These are phyloP conservation scores for Penicillium silybi DNA, from an alignment of 495 filamentous ascomycete species.

Conservation along the genomic window DNA sequence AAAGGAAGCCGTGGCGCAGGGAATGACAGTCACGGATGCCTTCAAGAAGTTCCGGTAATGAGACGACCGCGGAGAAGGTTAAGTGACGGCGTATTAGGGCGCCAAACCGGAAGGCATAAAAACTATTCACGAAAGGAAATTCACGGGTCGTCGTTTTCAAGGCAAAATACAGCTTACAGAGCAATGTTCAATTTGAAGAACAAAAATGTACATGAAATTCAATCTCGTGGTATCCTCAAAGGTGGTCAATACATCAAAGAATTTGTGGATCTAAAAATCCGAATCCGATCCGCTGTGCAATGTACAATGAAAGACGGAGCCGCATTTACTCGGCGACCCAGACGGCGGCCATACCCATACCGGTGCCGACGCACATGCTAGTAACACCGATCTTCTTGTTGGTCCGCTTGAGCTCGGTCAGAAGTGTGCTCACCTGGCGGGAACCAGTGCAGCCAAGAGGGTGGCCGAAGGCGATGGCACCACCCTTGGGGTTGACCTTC, in stretches of 20 bases:
- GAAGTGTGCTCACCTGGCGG: slow-evolving; percentile 84
- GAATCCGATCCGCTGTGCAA: slow-evolving; percentile 33
- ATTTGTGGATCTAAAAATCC: slow-evolving; percentile 15
- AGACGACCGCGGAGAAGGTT: no score
- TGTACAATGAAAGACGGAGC: slow-evolving; percentile 17
- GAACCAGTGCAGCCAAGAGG: slow-evolving; percentile 93
- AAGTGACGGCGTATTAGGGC: no score
- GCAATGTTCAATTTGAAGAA: neutral
- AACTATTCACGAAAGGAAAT: no score
- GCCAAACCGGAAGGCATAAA: no score
- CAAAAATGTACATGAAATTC: slow-evolving; percentile 16
- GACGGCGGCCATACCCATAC: slow-evolving; percentile 95
- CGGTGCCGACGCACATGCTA: slow-evolving; percentile 95
- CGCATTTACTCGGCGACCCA: slow-evolving; percentile 76
- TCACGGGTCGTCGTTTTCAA: no score
- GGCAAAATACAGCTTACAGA: neutral
- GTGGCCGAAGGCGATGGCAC: slow-evolving; percentile 98
- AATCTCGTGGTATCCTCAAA: slow-evolving; percentile 25
- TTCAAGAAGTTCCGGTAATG: slow-evolving; percentile 43
- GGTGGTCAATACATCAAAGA: slow-evolving; percentile 27
- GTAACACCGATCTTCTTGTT: slow-evolving; percentile 84
- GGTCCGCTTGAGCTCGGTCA: slow-evolving; percentile 81
- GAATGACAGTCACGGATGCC: slow-evolving; percentile 54
- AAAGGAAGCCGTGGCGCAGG: slow-evolving; percentile 53
- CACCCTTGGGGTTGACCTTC: slow-evolving; percentile 96